These are phyloP conservation scores for Camelina neglecta DNA, from an alignment of 345 rosid species.

Conservation along the genomic window DNA sequence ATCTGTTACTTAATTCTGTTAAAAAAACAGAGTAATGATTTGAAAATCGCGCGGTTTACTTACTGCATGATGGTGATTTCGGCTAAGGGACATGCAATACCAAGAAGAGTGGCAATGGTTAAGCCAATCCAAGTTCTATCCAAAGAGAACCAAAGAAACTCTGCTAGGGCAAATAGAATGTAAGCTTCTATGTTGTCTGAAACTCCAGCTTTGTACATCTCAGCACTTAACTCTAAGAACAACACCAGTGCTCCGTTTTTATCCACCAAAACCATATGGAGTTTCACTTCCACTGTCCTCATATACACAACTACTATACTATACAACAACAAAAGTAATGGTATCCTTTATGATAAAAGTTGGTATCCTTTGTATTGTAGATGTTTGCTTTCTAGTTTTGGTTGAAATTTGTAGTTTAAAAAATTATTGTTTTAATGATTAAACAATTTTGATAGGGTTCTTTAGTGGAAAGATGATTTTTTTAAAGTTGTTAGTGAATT, in stretches of 20 bases:
- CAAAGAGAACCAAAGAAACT: conserved; percentile 63
- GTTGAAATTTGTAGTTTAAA: too few species aligned
- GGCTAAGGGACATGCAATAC: conserved; percentile 72
- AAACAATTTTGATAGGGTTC: too few species aligned
- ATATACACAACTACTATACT: neutral
- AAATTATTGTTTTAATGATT: too few species aligned
- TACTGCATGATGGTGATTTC: conserved; percentile 90
- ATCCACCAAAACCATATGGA: conserved; percentile 16
- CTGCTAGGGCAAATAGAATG: conserved; percentile 71
- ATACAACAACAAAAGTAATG: neutral
- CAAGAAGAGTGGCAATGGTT: conserved; percentile 65
- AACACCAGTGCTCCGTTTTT: conserved; percentile 57
- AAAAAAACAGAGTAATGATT: neutral
- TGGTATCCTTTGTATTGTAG: too few species aligned
- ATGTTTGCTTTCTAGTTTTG: too few species aligned
- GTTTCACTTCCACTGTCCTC: conserved; percentile 6
- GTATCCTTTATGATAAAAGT: too few species aligned
- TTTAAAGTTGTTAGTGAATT: too few species aligned
- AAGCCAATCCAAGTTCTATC: conserved; percentile 84
- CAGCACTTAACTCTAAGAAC: conserved; percentile 77
- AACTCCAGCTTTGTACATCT: conserved; percentile 75
- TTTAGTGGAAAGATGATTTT: too few species aligned
- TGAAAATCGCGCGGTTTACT: conserved; percentile 11
- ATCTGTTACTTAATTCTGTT: neutral
- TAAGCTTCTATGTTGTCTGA: conserved; percentile 77